Percentiles rank a stretch among this genome's conserved stretches.
Evolutionary conservation across 2,329 filamentous ascomycete species (phyloP).

Genomic region (Neofusicoccum ribis): DNA sequence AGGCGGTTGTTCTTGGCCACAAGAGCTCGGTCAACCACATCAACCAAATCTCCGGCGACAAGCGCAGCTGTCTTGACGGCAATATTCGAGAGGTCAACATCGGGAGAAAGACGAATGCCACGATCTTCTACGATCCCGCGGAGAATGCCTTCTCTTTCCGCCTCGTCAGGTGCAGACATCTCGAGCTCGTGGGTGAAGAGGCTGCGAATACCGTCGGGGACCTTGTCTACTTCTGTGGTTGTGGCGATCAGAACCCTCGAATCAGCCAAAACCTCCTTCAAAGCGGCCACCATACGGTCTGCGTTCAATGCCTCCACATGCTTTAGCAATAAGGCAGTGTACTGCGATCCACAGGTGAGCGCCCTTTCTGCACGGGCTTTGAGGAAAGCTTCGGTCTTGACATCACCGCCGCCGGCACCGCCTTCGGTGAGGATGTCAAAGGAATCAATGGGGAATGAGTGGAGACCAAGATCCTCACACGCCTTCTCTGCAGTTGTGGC

Average conservation of each 20-base stretch:
- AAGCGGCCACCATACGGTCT: conserved; percentile 81
- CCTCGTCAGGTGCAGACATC: conserved; percentile 88
- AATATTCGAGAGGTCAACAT: conserved; percentile 80
- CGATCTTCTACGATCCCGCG: conserved; percentile 74
- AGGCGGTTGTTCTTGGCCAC: conserved; percentile 75
- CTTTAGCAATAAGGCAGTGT: conserved; percentile 79
- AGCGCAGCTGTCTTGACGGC: conserved; percentile 94
- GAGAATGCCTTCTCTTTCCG: conserved; percentile 85
- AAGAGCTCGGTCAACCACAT: conserved; percentile 87
- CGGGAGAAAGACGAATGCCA: conserved; percentile 73
- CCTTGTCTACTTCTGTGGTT: conserved; percentile 91
- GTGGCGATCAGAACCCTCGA: conserved; percentile 86
- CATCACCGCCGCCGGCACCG: conserved; percentile 79
- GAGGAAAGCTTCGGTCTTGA: conserved; percentile 90
- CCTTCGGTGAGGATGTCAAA: conserved; percentile 95
- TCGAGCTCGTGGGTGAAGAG: conserved; percentile 96
- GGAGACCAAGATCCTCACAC: conserved; percentile 85
- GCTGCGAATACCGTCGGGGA: conserved; percentile 84
- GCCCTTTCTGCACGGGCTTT: conserved; percentile 86
- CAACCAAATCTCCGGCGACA: conserved; percentile 89
- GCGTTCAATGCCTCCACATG: conserved; percentile 90
- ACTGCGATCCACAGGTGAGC: conserved; percentile 81
- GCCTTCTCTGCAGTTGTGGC: conserved; percentile 73
- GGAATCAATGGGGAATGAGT: conserved; percentile 84
- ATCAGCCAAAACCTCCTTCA: conserved; percentile 80